phyloP scores from a whole-genome alignment of 371 early-diverging fungal genomes.

The Mucor indicus region DNA sequence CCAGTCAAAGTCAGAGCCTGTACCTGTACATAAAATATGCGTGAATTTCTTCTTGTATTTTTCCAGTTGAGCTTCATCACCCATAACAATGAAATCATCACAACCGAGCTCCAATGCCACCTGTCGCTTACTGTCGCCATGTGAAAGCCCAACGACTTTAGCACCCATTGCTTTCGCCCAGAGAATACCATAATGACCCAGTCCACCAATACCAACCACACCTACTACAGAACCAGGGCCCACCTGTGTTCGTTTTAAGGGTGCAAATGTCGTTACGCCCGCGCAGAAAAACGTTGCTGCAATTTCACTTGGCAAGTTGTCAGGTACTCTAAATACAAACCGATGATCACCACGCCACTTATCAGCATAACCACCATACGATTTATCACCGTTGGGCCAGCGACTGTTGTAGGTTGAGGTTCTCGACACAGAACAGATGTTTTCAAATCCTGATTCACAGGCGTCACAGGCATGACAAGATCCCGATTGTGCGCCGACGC shows the following conservation, averaged over 20 bases:
- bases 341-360: slow-evolving; percentile 47
- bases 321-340: slow-evolving; percentile 61
- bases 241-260: slow-evolving; percentile 51
- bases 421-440: slow-evolving; percentile 34
- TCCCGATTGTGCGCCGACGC: slow-evolving; percentile 64
- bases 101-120: slow-evolving; percentile 32
- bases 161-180: slow-evolving; percentile 64
- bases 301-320: slow-evolving; percentile 35
- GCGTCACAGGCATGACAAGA: slow-evolving; percentile 34
- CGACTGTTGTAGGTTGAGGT: slow-evolving; percentile 60
- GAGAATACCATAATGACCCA: slow-evolving; percentile 66
- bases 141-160: slow-evolving; percentile 48
- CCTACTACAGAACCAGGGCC: slow-evolving; percentile 51
- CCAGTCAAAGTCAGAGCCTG: slow-evolving; percentile 27
- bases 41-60: slow-evolving; percentile 34
- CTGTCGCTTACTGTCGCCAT: slow-evolving; percentile 32
- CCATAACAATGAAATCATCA: slow-evolving; percentile 29
- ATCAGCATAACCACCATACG: slow-evolving; percentile 64
- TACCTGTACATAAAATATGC: slow-evolving; percentile 41
- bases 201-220: slow-evolving; percentile 58
- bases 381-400: slow-evolving; percentile 48
- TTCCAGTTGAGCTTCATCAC: slow-evolving; percentile 51
- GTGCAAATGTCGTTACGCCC: slow-evolving; percentile 64
- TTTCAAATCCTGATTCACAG: slow-evolving; percentile 21
- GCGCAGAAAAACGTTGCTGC: slow-evolving; percentile 53